Evolutionary conservation across 768 basidiomycete genomes (phyloP).

Genomic region (Lentinus tigrinus): DNA sequence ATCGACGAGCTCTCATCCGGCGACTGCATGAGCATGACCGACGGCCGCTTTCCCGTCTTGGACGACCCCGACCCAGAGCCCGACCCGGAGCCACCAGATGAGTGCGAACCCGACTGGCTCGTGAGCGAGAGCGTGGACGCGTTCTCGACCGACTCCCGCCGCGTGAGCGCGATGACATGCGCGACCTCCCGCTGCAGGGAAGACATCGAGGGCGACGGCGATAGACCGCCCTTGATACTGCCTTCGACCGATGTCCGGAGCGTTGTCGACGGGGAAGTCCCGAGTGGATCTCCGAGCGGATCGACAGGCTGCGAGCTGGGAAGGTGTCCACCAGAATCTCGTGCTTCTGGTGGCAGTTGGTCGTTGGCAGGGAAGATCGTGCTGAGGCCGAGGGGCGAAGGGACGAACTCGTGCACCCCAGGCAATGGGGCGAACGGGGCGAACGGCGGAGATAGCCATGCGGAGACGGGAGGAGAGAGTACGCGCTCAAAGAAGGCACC

Average conservation of each 20-base stretch:
- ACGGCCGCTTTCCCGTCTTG: slow-evolving; percentile 1
- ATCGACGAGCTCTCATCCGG: slow-evolving; percentile 20
- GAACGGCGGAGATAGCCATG: slow-evolving; percentile 69
- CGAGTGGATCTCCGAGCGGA: background rate
- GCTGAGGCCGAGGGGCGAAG: background rate
- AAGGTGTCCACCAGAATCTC: background rate
- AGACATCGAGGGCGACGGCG: slow-evolving; percentile 2
- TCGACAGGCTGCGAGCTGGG: background rate
- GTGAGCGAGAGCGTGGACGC: slow-evolving; percentile 2
- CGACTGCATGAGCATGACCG: slow-evolving; percentile 9
- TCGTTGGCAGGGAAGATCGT: background rate
- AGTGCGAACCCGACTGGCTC: slow-evolving; percentile 7
- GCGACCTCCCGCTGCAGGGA: slow-evolving; percentile 4
- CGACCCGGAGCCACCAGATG: background rate
- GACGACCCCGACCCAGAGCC: background rate
- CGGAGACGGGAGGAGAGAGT: slow-evolving; percentile 55
- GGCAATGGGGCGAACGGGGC: slow-evolving; percentile 56
- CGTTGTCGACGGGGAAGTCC: slow-evolving; percentile 10
- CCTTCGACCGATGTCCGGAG: slow-evolving; percentile 1
- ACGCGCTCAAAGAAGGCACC: slow-evolving; percentile 72
- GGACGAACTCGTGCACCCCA: background rate
- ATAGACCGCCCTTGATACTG: slow-evolving; percentile 1
- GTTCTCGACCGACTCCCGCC: slow-evolving; percentile 1
- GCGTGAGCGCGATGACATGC: background rate
- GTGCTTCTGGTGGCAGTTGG: background rate